A percentile compares a stretch with the other conserved stretches of the same genome.
phyloP scores from a whole-genome alignment of 176 grass and related monocot genomes.

The Dactylis glomerata region DNA sequence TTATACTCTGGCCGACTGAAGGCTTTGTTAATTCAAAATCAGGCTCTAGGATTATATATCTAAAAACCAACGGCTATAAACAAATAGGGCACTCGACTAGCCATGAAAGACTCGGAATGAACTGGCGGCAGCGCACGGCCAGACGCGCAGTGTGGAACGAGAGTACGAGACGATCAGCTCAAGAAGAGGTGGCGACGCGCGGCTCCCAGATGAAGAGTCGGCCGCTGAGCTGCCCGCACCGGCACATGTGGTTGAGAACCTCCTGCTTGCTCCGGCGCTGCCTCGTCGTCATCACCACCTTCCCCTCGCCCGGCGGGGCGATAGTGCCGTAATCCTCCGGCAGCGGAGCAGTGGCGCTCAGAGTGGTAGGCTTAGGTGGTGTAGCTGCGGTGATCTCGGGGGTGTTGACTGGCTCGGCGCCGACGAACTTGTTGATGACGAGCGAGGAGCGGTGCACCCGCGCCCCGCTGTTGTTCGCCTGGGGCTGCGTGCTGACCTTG shows the following conservation, averaged over 20 bases:
- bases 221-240: slow-evolving; percentile 57
- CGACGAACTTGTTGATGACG: slow-evolving; percentile 98
- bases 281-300: slow-evolving; percentile 70
- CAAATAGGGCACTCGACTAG: background rate
- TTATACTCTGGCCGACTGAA: too few species aligned
- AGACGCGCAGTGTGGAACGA: background rate
- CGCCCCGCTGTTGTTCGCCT: slow-evolving; percentile 27
- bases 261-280: slow-evolving; percentile 63
- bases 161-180: slow-evolving; percentile 11
- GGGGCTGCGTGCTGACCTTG: slow-evolving; percentile 85
- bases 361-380: background rate
- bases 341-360: slow-evolving; percentile 14
- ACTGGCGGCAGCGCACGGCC: too few species aligned
- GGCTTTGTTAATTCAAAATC: too few species aligned
- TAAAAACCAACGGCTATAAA: background rate
- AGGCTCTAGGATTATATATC: too few species aligned
- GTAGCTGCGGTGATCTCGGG: background rate
- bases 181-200: slow-evolving; percentile 70
- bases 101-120: background rate
- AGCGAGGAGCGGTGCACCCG: slow-evolving; percentile 67
- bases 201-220: slow-evolving; percentile 79
- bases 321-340: slow-evolving; percentile 16
- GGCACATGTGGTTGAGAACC: slow-evolving; percentile 62
- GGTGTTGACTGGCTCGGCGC: slow-evolving; percentile 47
- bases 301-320: slow-evolving; percentile 52